Evolutionary conservation across 768 basidiomycete genomes (phyloP), one percentile per base, ranked within the genome.

Genomic region (Boletus rex-veris): DNA sequence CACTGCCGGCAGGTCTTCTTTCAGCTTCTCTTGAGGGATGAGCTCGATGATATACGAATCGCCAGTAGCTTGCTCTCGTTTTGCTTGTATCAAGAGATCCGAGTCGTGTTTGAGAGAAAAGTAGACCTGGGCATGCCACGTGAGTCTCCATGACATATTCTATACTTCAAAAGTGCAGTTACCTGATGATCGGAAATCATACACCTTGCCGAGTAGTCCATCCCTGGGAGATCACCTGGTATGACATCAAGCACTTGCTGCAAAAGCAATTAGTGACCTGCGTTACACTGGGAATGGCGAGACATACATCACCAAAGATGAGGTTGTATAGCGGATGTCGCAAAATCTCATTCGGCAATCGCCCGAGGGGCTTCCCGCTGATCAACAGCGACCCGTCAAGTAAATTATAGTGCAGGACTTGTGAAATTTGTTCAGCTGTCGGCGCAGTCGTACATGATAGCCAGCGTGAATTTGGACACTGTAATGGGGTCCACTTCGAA

Each of bases 341-440:
- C 38, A 46, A 45, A 28, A 71, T 60, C 5, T 18, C 44, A 5
- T 28, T 24, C 0, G 71, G 69, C 6, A 71, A 56, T 28, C 60
- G 54, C 0, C 62, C 65, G 3, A 71, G 21, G 0, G 65, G 59
- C 30, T 57, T 66, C 4, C 69, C 71, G 11, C 69, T 52, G 4
- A 71, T 59, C 39, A 72, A 46, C 12, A 71, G 58, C 0, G 58
- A 52, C 0, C 70, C 70, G 18, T 64, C 58, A 0, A 69, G 44
- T 12, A 68, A 4, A 31, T 71, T 62, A 8, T 61, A 41, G 10
- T 63, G 50, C 4, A 71, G 59, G 10, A 8, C 28, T 24, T 69
- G 69, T 4, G 69, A 60, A 7, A 21, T 31, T 14, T 60, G 57
- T 5, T 12, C 14, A 8, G 7, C 9, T 0, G 57, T 50, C 2